Base-by-base conservation (phyloP, 352 stramenopile species). In the Pythium pyrilobum region DNA sequence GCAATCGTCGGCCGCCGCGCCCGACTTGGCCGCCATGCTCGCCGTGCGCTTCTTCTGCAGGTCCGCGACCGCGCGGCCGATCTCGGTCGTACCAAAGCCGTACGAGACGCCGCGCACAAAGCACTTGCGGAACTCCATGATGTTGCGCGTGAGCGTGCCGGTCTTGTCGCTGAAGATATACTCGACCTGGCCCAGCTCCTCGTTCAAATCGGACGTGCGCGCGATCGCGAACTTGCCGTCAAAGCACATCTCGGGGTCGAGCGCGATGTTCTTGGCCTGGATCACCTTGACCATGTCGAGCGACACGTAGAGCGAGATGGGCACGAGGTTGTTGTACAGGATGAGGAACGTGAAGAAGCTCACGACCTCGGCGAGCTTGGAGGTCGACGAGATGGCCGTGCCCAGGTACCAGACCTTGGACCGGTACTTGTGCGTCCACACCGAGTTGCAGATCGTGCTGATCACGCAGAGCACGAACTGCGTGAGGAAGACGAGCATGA, bases 141-240 rank as follows among this genome's bases (percentile, higher is more conserved):
- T 87, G 76, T 99, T 99, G 50, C 92, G 86, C n/a, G 97, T 99
- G 29, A 99, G 77, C 28, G 97, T 99, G 9, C 97, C 97, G 9
- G 97, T 99, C 69, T 99, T 99, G 71, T 99, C 96, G 24, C 82
- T 98, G 77, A 99, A 99, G 13, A 99, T 95, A 59, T 99, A 98
- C 57, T 98, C 77, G 24, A 99, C 84, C 68, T 98, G 87, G 2
- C 96, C 97, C 3, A 98, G 65, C 46, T 98, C 88, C 65, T 96
- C 91, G 43, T 95, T 96, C 43, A 98, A 64, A 47, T 96, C 86
- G 0, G 87, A 95, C 7, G 84, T 96, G 11, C 92, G 72, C 12
- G 81, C 89, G 28, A 91, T 80, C 27, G 88, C 82, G 27, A 67
- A 81, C 18, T 78, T 96, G 42, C 88, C 87, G 29, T 89, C 74